Base-by-base conservation (phyloP, 805 yeast species). In the Saccharomycopsis javanensis region DNA sequence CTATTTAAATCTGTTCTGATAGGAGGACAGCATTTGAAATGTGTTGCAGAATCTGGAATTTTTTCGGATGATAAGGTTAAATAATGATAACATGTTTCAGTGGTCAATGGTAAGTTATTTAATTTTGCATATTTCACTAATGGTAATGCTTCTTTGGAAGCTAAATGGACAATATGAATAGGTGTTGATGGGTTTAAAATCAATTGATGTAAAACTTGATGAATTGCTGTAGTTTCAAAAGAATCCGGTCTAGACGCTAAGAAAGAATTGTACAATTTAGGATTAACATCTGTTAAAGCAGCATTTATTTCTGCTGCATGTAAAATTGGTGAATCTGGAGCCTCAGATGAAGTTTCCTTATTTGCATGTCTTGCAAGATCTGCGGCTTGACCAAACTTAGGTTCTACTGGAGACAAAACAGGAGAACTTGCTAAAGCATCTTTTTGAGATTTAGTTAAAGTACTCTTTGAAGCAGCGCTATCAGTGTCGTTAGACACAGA, bases 51-150 rank as follows among this genome's bases (percentile, higher is more conserved):
- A 64, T 82, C 79, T 18, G 89, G 83, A 56, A 91, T 88, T 25
- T 76, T 75, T 66, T 91, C 97, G 2, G 96, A 87, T 2, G 78
- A 75, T 50, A 91, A 75, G 1, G 92, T 79, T 55, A 91, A 74
- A 69, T 91, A 91, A 68, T 91, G 98, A 79, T 90, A 91, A 69
- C 98, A 91, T 0, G 98, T 92, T 69, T 91, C 98, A 1, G 90
- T 96, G 0, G 94, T 74, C 54, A 91, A 75, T 33, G 87, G 88
- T 51, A 86, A 70, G 0, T 77, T 76, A 48, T 70, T 66, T 4
- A 72, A 70, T 15, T 66, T 64, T 60, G 83, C 82, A 2, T 97
- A 97, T 18, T 80, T 75, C 45, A 75, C 70, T 16, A 91, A 71
- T 6, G 96, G 95, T 8, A 92, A 69, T 0, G 96, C 96, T 64